Conservation (phyloP, 805 yeast species). For the Candida gorgasii region DNA sequence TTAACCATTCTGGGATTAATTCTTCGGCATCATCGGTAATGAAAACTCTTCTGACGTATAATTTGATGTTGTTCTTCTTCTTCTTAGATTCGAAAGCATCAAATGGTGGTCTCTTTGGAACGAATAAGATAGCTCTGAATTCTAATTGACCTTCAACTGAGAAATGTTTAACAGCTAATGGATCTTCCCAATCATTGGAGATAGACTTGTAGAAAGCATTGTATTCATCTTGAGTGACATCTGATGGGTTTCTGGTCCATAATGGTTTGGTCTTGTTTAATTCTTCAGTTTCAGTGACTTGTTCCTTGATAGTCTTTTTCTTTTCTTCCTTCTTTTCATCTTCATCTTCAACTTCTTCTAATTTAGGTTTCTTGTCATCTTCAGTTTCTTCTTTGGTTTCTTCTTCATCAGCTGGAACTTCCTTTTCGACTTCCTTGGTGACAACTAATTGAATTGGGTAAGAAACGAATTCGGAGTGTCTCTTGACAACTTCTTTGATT, state of each 20-base stretch:
- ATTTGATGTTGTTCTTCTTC: conserved; percentile 98
- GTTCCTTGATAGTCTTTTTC: conserved; percentile 88
- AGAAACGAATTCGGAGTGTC: conserved; percentile 98
- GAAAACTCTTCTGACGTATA: conserved; percentile 98
- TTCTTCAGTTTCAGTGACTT: conserved; percentile 95
- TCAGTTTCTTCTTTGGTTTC: conserved; percentile 48
- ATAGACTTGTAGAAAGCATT: conserved; percentile 99
- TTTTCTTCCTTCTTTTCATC: conserved; percentile 69
- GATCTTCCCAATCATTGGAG: conserved; percentile 99
- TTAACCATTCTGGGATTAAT: conserved; percentile 98
- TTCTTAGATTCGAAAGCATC: conserved; percentile 97
- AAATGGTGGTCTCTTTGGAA: conserved; percentile 99
- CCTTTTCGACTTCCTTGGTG: conserved; percentile 98
- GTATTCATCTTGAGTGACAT: conserved; percentile 96
- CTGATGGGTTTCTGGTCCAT: conserved; percentile 99
- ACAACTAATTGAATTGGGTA: conserved; percentile 99
- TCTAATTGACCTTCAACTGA: conserved; percentile 99
- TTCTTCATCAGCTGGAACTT: conserved; percentile 59
- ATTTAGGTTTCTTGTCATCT: conserved; percentile 73
- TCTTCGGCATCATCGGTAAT: conserved; percentile 99
- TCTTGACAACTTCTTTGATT: conserved; percentile 98
- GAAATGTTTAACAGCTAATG: conserved; percentile 98
- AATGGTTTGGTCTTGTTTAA: conserved; percentile 98
- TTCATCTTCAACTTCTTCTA: conserved; percentile 74
- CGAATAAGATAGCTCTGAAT: conserved; percentile 94